Evolutionary conservation across 768 basidiomycete genomes (phyloP), one percentile per base, ranked within the genome.

Genomic region (Agrocybe pediades): DNA sequence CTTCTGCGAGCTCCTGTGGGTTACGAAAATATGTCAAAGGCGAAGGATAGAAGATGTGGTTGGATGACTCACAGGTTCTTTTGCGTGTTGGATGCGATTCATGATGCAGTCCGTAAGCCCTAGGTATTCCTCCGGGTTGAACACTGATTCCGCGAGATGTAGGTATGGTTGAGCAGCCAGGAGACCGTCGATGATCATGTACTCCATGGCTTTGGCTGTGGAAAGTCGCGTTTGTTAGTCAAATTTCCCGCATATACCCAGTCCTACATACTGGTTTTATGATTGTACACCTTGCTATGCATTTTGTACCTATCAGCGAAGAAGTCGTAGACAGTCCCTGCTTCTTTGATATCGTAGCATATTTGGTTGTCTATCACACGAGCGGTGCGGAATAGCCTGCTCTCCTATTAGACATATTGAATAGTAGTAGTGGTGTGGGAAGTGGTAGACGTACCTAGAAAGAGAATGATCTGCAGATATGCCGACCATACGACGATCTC

Each of bases 291-390:
- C 5, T 78, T 80, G 62, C 90, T 92, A 68, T 91, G 89, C 25
- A 93, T 72, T 26, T 80, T 85, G 61, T 89, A 92, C 2, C 91
- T 79, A 2, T 83, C 83, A 26, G 82, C 76, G 60, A 83, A 92
- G 2, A 93, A 75, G 49, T 87, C 84, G 57, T 86, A 86, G 2
- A 93, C 76, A 45, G 83, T 79, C 61, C 87, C 85, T 0, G 83
- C 83, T 50, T 92, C 90, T 64, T 93, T 93, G 70, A 87, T 87
- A 53, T 88, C 77, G 60, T 89, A 93, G 65, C 87, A 90, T 29
- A 93, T 90, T 61, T 86, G 77, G 55, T 84, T 72, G 9, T 87
- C 77, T 46, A 91, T 78, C 29, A 92, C 91, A 5, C 88, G 82
- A 0, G 89, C 85, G 2, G 88, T 90, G 53, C 82, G 71, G 33